Conservation (phyloP, 352 stramenopile species). For the Thalassiosira livingstoniorum region DNA sequence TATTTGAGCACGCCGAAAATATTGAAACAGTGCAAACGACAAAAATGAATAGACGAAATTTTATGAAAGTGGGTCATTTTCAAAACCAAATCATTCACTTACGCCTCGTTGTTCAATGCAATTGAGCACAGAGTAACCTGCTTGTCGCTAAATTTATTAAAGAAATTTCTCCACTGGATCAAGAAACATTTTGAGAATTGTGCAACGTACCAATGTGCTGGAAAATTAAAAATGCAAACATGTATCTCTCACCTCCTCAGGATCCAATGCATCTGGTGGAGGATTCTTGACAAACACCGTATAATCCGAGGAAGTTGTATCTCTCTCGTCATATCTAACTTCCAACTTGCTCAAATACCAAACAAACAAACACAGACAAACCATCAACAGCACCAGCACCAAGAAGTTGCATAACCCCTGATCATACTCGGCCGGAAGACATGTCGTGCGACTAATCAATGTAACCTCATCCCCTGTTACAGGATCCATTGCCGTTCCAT, state of each 20-base stretch:
- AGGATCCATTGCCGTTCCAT: slow-evolving; percentile 42
- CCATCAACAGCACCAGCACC: slow-evolving; percentile 57
- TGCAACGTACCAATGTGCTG: no score
- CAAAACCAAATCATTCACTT: background rate
- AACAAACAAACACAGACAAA: slow-evolving; percentile 46
- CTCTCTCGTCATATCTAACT: slow-evolving; percentile 74
- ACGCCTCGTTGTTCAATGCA: slow-evolving; percentile 11
- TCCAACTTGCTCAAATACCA: slow-evolving; percentile 64
- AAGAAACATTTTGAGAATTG: no score
- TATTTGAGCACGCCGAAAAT: background rate
- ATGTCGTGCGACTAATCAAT: slow-evolving; percentile 67
- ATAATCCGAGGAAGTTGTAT: slow-evolving; percentile 74
- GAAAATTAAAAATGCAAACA: no score
- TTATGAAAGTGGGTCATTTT: no score
- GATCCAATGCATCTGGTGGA: slow-evolving; percentile 66
- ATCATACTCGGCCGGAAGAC: slow-evolving; percentile 31
- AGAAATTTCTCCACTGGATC: no score
- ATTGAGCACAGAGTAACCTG: slow-evolving; percentile 29
- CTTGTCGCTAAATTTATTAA: slow-evolving; percentile 22
- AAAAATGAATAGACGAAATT: background rate
- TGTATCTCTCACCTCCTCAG: slow-evolving; percentile 67
- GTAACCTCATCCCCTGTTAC: slow-evolving; percentile 22
- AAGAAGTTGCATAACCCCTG: slow-evolving; percentile 65
- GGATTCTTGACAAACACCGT: slow-evolving; percentile 74
- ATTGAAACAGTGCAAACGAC: background rate